Conservation (phyloP, 352 stramenopile species). For the Phytopythium montanum region DNA sequence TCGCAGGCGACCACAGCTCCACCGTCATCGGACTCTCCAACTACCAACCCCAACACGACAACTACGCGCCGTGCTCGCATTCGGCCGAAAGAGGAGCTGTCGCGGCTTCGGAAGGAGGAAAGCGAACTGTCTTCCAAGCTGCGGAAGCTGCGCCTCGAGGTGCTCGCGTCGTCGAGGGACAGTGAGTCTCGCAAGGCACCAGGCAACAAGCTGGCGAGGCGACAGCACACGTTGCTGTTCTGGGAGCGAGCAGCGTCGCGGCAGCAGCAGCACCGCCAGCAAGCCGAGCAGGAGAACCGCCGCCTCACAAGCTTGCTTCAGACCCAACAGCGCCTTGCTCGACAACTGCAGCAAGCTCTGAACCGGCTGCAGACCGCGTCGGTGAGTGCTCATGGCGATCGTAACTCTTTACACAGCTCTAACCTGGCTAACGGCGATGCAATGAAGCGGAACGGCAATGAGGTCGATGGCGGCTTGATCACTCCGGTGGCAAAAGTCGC, state of each 20-base stretch:
- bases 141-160: not conserved
- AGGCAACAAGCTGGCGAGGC: not conserved
- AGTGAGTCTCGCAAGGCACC: not conserved
- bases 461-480: not conserved
- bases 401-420: not conserved
- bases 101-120: not conserved
- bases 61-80: not conserved
- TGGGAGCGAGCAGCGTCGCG: slow-evolving; percentile 28
- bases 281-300: slow-evolving; percentile 24
- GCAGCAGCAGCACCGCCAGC: slow-evolving; percentile 20
- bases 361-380: slow-evolving; percentile 11
- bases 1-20: not conserved
- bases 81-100: slow-evolving; percentile 5
- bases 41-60: not conserved
- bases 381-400: not conserved
- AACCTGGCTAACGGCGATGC: not conserved
- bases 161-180: not conserved
- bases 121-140: slow-evolving; percentile 1
- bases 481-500: not conserved
- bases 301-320: slow-evolving; percentile 22
- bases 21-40: not conserved
- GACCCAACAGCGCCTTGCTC: slow-evolving; percentile 18
- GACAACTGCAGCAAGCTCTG: slow-evolving; percentile 17
- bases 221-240: slow-evolving; percentile 1
- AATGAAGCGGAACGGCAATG: not conserved